Base-by-base conservation (phyloP, 129 eudicot genomes). In the Silybum marianum region DNA sequence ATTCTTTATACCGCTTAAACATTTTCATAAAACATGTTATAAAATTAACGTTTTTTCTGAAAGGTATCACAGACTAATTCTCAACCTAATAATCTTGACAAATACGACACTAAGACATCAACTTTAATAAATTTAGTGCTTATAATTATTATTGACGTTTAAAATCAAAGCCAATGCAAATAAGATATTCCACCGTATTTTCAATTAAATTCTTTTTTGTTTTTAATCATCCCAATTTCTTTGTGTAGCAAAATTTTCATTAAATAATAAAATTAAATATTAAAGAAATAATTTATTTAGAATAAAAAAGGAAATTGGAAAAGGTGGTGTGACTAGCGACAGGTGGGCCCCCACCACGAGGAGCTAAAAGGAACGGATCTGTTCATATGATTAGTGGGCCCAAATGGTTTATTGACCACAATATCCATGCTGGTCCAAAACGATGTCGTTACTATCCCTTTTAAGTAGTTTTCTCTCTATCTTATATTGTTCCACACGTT, bases 331-430 rank as follows among this genome's bases (percentile, higher is more conserved):
- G 63, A 54, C 63, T 54, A 77, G 72, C 60, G 78, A 77, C 30
- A 9, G 48, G 22, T 78, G 82, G 86, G 82, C 78, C 86, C 71
- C 86, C 69, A 83, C 86, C 86, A 83, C 82, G 86, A 83, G 86
- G 86, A 62, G 82, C 69, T 77, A 60, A 83, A 72, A 19, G 9
- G 21, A 71, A 83, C 28, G 82, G 86, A 77, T 82, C 58, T 39
- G 75, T 46, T 80, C 36, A 14, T 80, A 65, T 81, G 79, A 73
- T 63, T 73, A 67, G 70, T 28, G 71, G 75, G 80, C 69, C 82
- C 78, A 62, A 70, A 71, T 34, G 30, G 73, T 39, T 83, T 83
- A 42, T 21, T 77, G 82, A 40, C 86, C 86, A 83, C 82, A 83
- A 70, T 40, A 77, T 83, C 46, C 39, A 40, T 60, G 65, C 65